Conservation (phyloP, 2,329 filamentous ascomycete genomes). For the Xylariales sp. region DNA sequence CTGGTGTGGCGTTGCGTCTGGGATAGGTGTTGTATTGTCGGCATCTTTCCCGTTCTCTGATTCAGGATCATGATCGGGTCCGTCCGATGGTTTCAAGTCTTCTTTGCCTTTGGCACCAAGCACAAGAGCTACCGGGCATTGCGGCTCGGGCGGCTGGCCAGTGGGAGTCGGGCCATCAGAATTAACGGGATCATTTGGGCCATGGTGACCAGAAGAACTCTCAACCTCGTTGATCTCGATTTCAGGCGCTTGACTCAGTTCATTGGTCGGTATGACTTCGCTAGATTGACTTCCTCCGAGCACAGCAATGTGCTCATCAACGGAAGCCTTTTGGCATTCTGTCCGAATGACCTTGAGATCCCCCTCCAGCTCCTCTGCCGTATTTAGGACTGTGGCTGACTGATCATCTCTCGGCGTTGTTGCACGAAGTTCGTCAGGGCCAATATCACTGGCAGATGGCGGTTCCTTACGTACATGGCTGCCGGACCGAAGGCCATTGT, state of each 20-base stretch:
- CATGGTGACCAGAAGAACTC: neutral
- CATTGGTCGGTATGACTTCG: neutral
- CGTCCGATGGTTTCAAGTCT: too few relatives aligned
- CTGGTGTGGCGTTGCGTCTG: neutral
- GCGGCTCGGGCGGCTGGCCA: neutral
- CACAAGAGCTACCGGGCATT: too few relatives aligned
- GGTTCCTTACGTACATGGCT: constrained; percentile 10
- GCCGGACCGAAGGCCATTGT: constrained; percentile 18
- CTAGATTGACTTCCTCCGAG: constrained; percentile 10
- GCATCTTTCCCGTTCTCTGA: neutral
- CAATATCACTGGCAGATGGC: constrained; percentile 13
- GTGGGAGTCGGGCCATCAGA: neutral
- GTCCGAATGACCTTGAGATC: constrained; percentile 19
- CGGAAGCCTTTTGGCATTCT: constrained; percentile 3
- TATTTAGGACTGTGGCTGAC: neutral
- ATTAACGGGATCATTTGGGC: neutral
- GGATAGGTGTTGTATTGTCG: neutral
- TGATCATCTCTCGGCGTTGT: constrained; percentile 17
- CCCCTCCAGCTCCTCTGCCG: constrained; percentile 13
- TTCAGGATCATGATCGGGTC: neutral
- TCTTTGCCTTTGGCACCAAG: neutral
- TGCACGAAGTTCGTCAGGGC: constrained; percentile 15
- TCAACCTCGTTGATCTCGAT: constrained; percentile 5
- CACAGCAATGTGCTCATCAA: neutral
- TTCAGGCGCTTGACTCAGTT: neutral